These are phyloP conservation scores for Posidonia australis DNA, from an alignment of 106 monocot species.

Conservation along the genomic window DNA sequence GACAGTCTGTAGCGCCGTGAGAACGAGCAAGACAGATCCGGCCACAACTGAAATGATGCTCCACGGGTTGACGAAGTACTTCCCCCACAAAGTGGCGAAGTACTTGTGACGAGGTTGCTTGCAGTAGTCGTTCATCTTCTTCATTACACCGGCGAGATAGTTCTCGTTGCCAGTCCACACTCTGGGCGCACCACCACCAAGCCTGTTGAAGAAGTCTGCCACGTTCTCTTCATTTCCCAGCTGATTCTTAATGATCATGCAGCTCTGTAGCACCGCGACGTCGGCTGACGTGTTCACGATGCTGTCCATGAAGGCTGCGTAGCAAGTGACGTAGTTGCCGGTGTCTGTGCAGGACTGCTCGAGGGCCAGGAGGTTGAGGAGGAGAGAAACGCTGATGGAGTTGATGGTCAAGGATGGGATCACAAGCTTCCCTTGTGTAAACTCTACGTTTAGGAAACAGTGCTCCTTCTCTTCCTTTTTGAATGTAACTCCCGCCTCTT, in stretches of 20 bases:
- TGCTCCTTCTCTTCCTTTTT: neutral
- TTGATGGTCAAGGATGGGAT: conserved; percentile 8
- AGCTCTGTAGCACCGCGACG: conserved; percentile 13
- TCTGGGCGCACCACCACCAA: neutral
- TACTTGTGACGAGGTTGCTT: neutral
- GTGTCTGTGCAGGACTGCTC: conserved; percentile 12
- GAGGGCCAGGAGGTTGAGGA: conserved; percentile 24
- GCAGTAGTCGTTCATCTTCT: neutral
- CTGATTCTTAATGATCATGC: conserved; percentile 7
- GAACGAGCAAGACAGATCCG: neutral
- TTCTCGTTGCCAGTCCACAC: neutral
- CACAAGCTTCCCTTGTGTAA: conserved; percentile 9
- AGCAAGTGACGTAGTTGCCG: conserved; percentile 10
- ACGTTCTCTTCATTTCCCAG: conserved; percentile 11
- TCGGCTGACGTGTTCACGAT: conserved; percentile 20
- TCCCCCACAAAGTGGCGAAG: neutral
- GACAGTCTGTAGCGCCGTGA: neutral
- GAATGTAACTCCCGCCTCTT: conserved; percentile 18
- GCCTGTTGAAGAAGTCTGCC: conserved; percentile 18
- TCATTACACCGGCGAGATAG: neutral
- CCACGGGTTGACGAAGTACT: conserved; percentile 12
- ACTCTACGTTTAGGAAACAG: conserved; percentile 2
- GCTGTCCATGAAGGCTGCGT: conserved; percentile 18
- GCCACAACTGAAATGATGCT: neutral
- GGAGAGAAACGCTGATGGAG: neutral